These are phyloP conservation scores for Suhomyces tanzawaensis DNA, from an alignment of 805 yeast species.

Conservation along the genomic window DNA sequence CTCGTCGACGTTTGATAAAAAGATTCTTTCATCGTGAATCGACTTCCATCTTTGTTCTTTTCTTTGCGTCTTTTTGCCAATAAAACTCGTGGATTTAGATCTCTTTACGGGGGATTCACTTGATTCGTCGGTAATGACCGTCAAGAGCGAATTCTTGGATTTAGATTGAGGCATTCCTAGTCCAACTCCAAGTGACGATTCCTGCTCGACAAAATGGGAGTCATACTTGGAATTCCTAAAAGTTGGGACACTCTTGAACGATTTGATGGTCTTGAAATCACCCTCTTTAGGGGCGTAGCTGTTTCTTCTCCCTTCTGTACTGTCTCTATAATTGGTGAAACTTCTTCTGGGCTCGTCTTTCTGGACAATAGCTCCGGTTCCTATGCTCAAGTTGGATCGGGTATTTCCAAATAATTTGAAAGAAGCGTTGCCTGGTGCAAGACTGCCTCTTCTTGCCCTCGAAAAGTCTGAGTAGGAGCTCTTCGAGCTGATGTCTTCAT, in stretches of 20 bases:
- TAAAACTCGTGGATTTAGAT: conserved; percentile 25
- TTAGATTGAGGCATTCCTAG: not conserved
- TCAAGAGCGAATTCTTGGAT: not conserved
- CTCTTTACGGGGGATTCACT: conserved; percentile 15
- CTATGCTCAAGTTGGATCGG: conserved; percentile 2
- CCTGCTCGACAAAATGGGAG: conserved; percentile 3
- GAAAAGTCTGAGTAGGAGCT: conserved; percentile 3
- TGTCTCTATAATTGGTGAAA: conserved; percentile 1
- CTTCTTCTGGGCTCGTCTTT: not conserved
- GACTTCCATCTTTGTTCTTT: conserved; percentile 23
- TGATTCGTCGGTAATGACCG: not conserved
- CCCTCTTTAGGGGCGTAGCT: not conserved
- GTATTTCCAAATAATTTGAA: conserved; percentile 2
- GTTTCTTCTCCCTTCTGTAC: not conserved
- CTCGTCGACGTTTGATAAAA: conserved; percentile 29
- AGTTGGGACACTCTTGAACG: conserved; percentile 14
- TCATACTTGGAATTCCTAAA: conserved; percentile 2
- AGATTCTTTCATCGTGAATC: conserved; percentile 27
- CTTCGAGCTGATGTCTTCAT: not conserved
- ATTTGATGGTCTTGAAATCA: conserved; percentile 7
- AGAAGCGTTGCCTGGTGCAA: not conserved
- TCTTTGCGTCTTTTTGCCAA: conserved; percentile 12
- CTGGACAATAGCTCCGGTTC: not conserved
- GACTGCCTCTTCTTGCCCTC: conserved; percentile 1
- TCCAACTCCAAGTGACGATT: conserved; percentile 1